Percentiles rank a stretch among this genome's conserved stretches.
phyloP scores from a whole-genome alignment of 2,329 filamentous ascomycete genomes.

The Metarhizium album region DNA sequence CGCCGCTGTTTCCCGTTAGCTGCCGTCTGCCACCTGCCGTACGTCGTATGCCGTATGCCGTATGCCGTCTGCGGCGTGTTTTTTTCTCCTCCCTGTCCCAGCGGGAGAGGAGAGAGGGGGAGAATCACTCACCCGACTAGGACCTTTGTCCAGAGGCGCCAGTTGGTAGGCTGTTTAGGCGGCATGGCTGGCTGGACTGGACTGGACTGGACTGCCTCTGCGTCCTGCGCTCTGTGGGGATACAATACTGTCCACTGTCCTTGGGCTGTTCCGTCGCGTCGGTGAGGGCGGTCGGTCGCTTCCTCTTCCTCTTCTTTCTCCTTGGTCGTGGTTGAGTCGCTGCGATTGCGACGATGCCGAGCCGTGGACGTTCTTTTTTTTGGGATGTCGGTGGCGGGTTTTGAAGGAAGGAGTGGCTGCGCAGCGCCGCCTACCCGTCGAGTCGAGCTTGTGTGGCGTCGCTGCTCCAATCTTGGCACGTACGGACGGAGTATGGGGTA shows the following conservation, averaged over 20 bases:
- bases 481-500: too few species aligned
- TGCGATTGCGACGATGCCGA: conserved; percentile 1
- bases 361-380: not conserved
- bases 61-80: not conserved
- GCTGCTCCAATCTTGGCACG: too few species aligned
- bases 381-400: not conserved
- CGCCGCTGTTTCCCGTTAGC: too few species aligned
- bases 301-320: too few species aligned
- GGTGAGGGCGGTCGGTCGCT: not conserved
- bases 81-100: too few species aligned
- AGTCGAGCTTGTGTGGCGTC: too few species aligned
- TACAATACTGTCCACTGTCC: not conserved
- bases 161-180: conserved; percentile 39
- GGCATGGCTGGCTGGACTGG: conserved; percentile 20
- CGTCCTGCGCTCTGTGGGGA: not conserved
- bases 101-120: not conserved
- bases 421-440: too few species aligned
- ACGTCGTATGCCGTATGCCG: too few species aligned
- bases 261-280: not conserved
- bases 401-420: not conserved
- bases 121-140: conserved; percentile 49
- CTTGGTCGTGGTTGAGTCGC: not conserved
- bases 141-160: conserved; percentile 59
- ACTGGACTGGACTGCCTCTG: too few species aligned
- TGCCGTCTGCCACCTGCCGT: too few species aligned